Evolutionary conservation across 306 rosid genomes (phyloP).

Genomic region (Trifolium fragiferum): DNA sequence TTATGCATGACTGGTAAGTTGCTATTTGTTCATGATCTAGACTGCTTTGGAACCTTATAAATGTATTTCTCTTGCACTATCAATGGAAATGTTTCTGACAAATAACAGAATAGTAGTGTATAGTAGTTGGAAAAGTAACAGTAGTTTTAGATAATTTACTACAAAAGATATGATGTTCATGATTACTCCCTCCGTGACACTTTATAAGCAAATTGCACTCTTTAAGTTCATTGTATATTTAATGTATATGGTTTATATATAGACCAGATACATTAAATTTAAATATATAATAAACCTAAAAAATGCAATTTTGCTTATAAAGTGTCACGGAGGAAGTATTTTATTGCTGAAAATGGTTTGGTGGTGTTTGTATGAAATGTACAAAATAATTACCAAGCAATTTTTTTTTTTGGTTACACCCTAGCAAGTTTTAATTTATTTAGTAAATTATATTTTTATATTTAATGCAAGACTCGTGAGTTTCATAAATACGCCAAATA

Average conservation of each 20-base stretch:
- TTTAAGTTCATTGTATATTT: no score
- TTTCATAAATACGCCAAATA: slow-evolving; percentile 3
- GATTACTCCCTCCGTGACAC: neutral
- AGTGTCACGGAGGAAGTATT: neutral
- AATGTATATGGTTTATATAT: no score
- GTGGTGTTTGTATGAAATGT: slow-evolving; percentile 15
- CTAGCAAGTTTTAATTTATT: neutral
- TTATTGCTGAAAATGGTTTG: slow-evolving; percentile 2
- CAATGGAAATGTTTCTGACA: neutral
- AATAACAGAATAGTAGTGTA: slow-evolving; percentile 26
- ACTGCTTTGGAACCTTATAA: slow-evolving; percentile 22
- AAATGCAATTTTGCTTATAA: no score
- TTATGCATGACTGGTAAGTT: slow-evolving; percentile 91
- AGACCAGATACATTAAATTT: no score
- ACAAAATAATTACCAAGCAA: slow-evolving; percentile 3
- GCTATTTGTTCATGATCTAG: slow-evolving; percentile 31
- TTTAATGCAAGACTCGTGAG: slow-evolving; percentile 13
- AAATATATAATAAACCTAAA: no score
- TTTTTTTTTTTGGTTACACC: neutral
- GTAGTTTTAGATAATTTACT: slow-evolving; percentile 1
- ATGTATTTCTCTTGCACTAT: slow-evolving; percentile 11
- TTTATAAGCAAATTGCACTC: no score
- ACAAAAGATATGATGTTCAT: slow-evolving; percentile 1
- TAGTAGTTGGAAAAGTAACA: slow-evolving; percentile 26
- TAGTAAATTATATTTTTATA: slow-evolving; percentile 23